phyloP scores from a whole-genome alignment of 176 grass and related monocot species.

The Microstegium vimineum region DNA sequence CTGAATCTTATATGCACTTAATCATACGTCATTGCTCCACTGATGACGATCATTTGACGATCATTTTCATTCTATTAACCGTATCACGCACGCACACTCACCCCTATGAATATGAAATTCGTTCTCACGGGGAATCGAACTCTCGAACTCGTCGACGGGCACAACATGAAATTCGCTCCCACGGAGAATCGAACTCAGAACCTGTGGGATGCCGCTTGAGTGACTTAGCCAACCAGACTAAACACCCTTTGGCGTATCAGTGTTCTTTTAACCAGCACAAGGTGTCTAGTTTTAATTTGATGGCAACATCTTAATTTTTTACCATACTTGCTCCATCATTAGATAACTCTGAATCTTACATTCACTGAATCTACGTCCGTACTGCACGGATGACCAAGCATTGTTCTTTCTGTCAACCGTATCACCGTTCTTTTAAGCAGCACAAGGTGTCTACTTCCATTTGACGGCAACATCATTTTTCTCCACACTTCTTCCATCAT shows the following conservation, averaged over 20 bases:
- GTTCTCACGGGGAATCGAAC: too few relatives aligned
- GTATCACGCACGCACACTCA: too few relatives aligned
- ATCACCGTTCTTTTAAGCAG: background rate
- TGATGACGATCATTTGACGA: too few relatives aligned
- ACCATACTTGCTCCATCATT: background rate
- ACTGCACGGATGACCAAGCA: background rate
- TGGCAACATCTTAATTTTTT: background rate
- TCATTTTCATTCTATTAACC: background rate
- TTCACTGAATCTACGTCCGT: background rate
- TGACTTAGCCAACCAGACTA: too few relatives aligned
- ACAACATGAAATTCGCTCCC: too few relatives aligned
- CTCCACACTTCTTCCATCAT: too few relatives aligned
- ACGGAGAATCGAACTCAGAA: too few relatives aligned
- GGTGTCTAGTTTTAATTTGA: background rate
- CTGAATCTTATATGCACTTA: too few relatives aligned
- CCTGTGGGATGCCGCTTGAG: too few relatives aligned
- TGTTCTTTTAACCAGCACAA: background rate
- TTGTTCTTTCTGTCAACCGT: background rate
- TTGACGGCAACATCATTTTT: background rate
- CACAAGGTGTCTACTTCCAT: background rate
- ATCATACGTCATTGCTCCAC: background rate
- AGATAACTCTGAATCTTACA: background rate
- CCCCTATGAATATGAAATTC: too few relatives aligned
- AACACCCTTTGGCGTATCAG: too few relatives aligned
- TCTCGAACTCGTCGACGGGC: too few relatives aligned